Evolutionary conservation across 441 rosid genomes (phyloP).

Genomic region (Pelargonium australe): DNA sequence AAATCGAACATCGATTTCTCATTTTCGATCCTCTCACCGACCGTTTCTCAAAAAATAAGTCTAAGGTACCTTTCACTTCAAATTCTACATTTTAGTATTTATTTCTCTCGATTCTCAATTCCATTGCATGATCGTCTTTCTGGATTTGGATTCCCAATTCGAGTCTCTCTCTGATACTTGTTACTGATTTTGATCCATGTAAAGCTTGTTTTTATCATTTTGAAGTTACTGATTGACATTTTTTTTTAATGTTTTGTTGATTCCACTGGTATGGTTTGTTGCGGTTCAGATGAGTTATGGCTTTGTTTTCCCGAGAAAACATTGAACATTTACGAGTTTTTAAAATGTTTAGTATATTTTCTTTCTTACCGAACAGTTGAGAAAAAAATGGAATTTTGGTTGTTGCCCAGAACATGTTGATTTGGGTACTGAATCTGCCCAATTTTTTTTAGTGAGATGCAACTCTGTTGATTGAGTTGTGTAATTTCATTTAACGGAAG

Average conservation of each 20-base stretch:
- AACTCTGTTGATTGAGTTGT: neutral
- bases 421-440: neutral
- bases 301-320: neutral
- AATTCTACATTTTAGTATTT: neutral
- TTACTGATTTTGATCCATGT: neutral
- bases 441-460: neutral
- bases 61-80: neutral
- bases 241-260: neutral
- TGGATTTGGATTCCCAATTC: neutral
- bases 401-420: neutral
- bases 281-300: neutral
- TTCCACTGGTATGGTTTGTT: neutral
- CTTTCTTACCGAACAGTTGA: neutral
- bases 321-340: neutral
- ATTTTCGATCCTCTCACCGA: neutral
- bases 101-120: neutral
- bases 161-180: neutral
- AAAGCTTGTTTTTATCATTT: neutral
- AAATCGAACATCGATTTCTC: neutral
- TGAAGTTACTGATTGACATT: neutral
- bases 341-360: neutral
- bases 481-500: neutral
- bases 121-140: conserved; percentile 3
- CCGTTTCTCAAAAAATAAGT: neutral
- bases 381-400: neutral